Base-by-base conservation (phyloP, 495 filamentous ascomycete genomes). In the Aspergillus mulundensis region DNA sequence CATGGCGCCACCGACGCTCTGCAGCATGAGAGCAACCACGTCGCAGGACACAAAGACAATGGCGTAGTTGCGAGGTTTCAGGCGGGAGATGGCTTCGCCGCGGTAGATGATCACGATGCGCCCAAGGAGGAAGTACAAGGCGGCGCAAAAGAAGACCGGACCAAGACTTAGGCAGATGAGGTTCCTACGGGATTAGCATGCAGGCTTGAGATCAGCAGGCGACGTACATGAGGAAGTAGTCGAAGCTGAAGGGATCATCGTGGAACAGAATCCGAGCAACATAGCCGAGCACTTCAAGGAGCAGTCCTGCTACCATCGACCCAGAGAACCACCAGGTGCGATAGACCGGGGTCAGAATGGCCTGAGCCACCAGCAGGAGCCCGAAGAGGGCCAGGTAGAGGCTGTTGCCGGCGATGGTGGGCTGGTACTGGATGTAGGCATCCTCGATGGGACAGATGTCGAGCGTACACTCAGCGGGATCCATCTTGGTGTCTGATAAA, bases 81-180 rank as follows among this genome's bases (percentile, higher is more conserved):
- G 65, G 38, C 75, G 70, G 5, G 81, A 81, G 57, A 77, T 63
- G 6, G 67, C 54, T 21, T 70, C 62, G 32, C 80, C 77, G 55
- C 18, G 25, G 16, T 79, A 77, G 21, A 77, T 63, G 6, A 68
- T 69, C 53, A 84, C 70, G 52, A 84, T 78, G 19, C 79, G 73
- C 7, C 74, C 72, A 2, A 85, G 73, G 66, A 74, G 81, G 24
- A 84, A 67, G 61, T 85, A 85, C 58, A 85, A 76, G 16, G 70
- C 72, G 12, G 80, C 82, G 30, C 74, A 72, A 56, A 84, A 66
- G 61, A 85, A 80, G 52, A 81, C 80, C 8, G 81, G 81, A 3
- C 70, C 79, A 55, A 84, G 77, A 7, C 80, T 83, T 8, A 83
- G 68, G 42, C 59, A 65, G 59, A 85, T 73, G 24, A 83, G 66